Percentiles rank a stretch among this genome's conserved stretches.
phyloP scores from a whole-genome alignment of 371 early-diverging fungal genomes.

The Apophysomyces trapeziformis region DNA sequence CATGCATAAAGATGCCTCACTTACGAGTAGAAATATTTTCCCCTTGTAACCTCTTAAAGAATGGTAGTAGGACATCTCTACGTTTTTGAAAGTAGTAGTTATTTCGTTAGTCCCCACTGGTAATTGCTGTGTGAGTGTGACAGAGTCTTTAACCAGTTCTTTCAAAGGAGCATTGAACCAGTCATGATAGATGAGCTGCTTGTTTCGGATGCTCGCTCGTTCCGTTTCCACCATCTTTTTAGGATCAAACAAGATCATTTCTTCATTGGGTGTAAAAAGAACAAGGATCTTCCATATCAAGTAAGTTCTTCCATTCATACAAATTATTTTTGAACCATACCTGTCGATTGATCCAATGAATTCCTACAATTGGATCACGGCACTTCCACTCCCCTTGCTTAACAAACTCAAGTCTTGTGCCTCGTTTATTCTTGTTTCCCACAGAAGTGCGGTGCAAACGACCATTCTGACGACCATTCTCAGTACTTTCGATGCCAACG shows the following conservation, averaged over 20 bases:
- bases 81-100: conserved; percentile 28
- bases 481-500: conserved; percentile 37
- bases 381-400: conserved; percentile 66
- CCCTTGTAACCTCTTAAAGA: conserved; percentile 72
- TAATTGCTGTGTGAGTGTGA: conserved; percentile 5
- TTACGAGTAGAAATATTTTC: conserved; percentile 30
- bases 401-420: conserved; percentile 52
- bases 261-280: conserved; percentile 68
- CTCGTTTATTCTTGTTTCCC: conserved; percentile 32
- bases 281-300: conserved; percentile 56
- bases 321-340: conserved; percentile 38
- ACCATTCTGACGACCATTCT: conserved; percentile 12
- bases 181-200: conserved; percentile 71
- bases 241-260: conserved; percentile 73
- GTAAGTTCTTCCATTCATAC: not conserved
- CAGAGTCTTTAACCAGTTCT: conserved; percentile 26
- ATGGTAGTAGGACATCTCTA: conserved; percentile 76
- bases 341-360: conserved; percentile 80
- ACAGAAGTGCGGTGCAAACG: conserved; percentile 8
- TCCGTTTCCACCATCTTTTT: conserved; percentile 67
- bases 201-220: conserved; percentile 55
- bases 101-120: conserved; percentile 13
- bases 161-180: conserved; percentile 56
- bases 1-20: not conserved
- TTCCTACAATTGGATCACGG: conserved; percentile 68